These are phyloP conservation scores for Chlamydomonas sp. DNA, from an alignment of 139 green algal species.

Conservation along the genomic window DNA sequence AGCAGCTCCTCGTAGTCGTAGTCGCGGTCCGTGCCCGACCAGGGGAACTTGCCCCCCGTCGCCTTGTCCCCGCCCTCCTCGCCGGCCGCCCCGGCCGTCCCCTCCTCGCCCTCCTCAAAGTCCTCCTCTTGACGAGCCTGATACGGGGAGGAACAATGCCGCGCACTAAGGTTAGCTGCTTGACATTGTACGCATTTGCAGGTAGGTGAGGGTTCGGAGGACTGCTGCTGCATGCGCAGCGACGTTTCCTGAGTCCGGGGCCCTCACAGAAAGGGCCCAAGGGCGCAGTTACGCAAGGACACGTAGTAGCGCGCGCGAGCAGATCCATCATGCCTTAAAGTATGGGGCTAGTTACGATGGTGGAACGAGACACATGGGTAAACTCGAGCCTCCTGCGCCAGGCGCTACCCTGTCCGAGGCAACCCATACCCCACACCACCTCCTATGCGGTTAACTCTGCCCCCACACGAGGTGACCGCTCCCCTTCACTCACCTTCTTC, in stretches of 20 bases:
- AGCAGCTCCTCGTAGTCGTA: constrained; percentile 98
- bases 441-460: not conserved
- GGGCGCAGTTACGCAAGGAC: not conserved
- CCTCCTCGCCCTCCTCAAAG: constrained; percentile 55
- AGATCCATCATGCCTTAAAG: not conserved
- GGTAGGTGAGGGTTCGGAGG: not conserved
- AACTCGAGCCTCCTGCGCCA: too few relatives aligned
- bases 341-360: not conserved
- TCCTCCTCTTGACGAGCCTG: constrained; percentile 64
- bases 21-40: constrained; percentile 94
- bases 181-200: not conserved
- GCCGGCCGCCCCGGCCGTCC: constrained; percentile 19
- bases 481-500: constrained; percentile 61
- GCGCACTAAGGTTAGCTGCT: not conserved
- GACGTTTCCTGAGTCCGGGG: not conserved
- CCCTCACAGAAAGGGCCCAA: not conserved
- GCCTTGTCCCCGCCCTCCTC: constrained; percentile 18
- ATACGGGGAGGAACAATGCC: not conserved
- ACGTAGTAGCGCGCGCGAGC: not conserved
- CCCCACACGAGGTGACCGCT: not conserved
- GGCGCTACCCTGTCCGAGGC: too few relatives aligned
- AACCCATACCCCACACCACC: not conserved
- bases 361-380: not conserved
- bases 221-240: not conserved
- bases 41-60: constrained; percentile 69